A percentile compares a stretch with the other conserved stretches of the same genome.
Evolutionary conservation across 441 rosid species (phyloP).

Genomic region (Flueggea neowawraea): DNA sequence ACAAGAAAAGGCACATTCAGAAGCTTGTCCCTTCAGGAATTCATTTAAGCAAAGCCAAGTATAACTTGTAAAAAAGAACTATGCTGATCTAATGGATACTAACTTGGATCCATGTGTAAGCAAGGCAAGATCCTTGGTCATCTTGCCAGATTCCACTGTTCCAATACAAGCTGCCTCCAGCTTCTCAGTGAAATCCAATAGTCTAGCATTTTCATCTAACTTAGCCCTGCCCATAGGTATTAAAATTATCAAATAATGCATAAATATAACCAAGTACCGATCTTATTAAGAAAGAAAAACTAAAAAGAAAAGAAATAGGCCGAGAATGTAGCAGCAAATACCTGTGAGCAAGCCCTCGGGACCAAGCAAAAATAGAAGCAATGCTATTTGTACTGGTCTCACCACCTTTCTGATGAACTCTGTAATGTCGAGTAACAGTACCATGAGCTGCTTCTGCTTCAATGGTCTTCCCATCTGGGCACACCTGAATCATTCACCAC

Average conservation of each 20-base stretch:
- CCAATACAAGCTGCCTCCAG: constrained; percentile 82
- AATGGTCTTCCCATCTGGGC: constrained; percentile 87
- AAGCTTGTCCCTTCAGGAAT: too few species aligned
- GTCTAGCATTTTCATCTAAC: constrained; percentile 63
- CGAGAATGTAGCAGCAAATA: constrained; percentile 5
- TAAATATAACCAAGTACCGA: neutral
- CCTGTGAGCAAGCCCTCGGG: constrained; percentile 93
- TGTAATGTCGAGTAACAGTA: constrained; percentile 85
- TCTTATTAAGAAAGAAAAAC: too few species aligned
- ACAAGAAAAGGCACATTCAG: neutral
- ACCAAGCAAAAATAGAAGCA: constrained; percentile 95
- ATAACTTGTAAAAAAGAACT: neutral
- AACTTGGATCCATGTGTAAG: constrained; percentile 79
- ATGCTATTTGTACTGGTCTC: constrained; percentile 96
- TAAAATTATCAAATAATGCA: neutral
- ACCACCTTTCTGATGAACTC: constrained; percentile 90
- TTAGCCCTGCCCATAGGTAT: constrained; percentile 55
- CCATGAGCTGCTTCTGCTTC: constrained; percentile 98
- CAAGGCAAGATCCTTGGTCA: constrained; percentile 96
- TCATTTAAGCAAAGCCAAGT: too few species aligned
- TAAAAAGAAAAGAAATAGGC: neutral
- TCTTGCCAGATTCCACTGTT: constrained; percentile 81
- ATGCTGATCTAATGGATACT: constrained; percentile 11
- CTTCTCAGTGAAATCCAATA: constrained; percentile 69
- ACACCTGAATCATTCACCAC: constrained; percentile 41